A percentile compares a stretch with the other conserved stretches of the same genome.
These are phyloP conservation scores for Westerdykella ornata DNA, from an alignment of 2,329 filamentous ascomycete species.

Conservation along the genomic window DNA sequence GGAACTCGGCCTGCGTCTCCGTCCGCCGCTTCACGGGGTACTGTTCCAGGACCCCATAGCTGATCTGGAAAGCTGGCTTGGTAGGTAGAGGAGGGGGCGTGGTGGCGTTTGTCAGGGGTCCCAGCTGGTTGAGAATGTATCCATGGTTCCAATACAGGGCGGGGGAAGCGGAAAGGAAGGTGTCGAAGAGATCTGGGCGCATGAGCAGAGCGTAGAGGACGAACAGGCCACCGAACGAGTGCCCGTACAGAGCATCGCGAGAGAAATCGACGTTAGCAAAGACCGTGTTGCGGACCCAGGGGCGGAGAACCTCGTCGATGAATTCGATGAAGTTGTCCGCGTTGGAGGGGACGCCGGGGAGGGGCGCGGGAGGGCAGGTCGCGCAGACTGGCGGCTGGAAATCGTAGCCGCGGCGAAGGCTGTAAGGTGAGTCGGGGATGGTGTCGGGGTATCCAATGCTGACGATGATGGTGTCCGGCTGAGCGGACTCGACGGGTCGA, in stretches of 20 bases:
- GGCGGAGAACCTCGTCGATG: constrained; percentile 38
- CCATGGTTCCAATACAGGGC: constrained; percentile 45
- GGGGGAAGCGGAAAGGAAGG: constrained; percentile 43
- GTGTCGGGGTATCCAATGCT: constrained; percentile 27
- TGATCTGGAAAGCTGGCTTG: constrained; percentile 29
- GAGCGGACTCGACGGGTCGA: constrained; percentile 25
- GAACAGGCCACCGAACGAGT: constrained; percentile 48
- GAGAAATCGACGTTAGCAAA: constrained; percentile 30
- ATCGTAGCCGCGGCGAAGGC: constrained; percentile 20
- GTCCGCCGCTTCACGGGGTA: constrained; percentile 18
- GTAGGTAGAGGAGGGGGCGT: neutral
- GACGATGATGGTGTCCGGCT: constrained; percentile 27
- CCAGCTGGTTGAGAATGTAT: constrained; percentile 33
- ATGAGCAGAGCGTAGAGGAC: constrained; percentile 42
- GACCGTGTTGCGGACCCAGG: constrained; percentile 23
- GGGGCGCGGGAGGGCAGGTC: constrained; percentile 18
- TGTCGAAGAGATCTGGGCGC: constrained; percentile 39
- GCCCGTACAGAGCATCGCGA: constrained; percentile 44
- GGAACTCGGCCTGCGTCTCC: constrained; percentile 24
- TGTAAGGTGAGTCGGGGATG: constrained; percentile 28
- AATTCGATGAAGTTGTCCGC: constrained; percentile 43
- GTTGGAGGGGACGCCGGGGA: constrained; percentile 37
- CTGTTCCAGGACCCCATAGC: constrained; percentile 27
- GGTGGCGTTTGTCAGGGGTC: constrained; percentile 12
- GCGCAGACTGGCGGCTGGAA: constrained; percentile 27